A percentile compares a stretch with the other conserved stretches of the same genome.
These are phyloP conservation scores for Pleurotus salmoneostramineus DNA, from an alignment of 768 basidiomycete species.

Conservation along the genomic window DNA sequence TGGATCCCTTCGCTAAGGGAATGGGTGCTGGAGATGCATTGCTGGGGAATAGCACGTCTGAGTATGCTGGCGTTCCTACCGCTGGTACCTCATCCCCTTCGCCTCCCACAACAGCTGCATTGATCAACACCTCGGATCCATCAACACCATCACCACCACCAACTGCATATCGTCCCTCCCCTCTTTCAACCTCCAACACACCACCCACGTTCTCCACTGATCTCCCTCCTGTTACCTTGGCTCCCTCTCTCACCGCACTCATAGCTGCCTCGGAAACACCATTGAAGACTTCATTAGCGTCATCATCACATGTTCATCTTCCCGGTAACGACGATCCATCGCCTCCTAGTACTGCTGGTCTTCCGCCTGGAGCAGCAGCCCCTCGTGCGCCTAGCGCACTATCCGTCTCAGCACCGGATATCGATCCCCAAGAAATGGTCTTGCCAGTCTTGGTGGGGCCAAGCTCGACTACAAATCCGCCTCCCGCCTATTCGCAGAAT, in stretches of 20 bases:
- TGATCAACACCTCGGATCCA: not conserved
- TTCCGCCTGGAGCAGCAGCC: not conserved
- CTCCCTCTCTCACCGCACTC: not conserved
- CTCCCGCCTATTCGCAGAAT: not conserved
- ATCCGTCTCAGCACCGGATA: not conserved
- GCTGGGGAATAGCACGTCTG: not conserved
- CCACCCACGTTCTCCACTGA: not conserved
- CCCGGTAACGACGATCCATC: too few species aligned
- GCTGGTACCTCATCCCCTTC: not conserved
- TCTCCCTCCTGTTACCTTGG: not conserved
- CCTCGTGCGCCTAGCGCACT: not conserved
- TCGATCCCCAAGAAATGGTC: not conserved
- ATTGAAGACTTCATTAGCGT: not conserved
- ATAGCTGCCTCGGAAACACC: not conserved
- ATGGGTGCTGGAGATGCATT: conserved; percentile 9
- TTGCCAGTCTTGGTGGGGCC: not conserved
- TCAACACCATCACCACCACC: not conserved
- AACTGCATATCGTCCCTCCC: not conserved
- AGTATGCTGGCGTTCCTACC: not conserved
- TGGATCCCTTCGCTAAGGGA: conserved; percentile 31
- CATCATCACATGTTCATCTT: not conserved
- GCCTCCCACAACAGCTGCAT: not conserved
- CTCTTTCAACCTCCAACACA: not conserved
- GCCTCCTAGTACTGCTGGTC: not conserved
- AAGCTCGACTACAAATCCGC: not conserved